Evolutionary conservation across 768 basidiomycete species (phyloP).

Genomic region (Collybiopsis confluens): DNA sequence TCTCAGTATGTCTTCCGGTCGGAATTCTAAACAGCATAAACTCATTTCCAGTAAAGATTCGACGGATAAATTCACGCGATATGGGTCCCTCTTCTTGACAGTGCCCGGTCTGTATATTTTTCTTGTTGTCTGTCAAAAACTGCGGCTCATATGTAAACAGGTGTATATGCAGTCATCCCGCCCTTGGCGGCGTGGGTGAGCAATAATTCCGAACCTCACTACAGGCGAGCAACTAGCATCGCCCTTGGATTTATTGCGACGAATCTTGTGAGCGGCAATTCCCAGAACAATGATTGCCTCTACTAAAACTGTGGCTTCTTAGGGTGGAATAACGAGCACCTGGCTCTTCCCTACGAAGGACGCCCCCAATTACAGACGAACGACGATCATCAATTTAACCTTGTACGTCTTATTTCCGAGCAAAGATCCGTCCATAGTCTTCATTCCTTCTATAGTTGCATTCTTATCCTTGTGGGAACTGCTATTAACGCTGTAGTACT

Average conservation of each 20-base stretch:
- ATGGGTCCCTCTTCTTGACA: slow-evolving; percentile 30
- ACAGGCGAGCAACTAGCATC: slow-evolving; percentile 30
- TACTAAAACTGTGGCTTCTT: neutral
- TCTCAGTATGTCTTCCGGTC: slow-evolving; percentile 18
- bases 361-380: slow-evolving; percentile 30
- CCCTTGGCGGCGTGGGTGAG: slow-evolving; percentile 30
- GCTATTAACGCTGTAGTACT: slow-evolving; percentile 24
- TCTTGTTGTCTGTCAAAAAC: neutral
- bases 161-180: slow-evolving; percentile 27
- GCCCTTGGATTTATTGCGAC: slow-evolving; percentile 31
- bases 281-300: neutral
- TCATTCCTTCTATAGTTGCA: slow-evolving; percentile 16
- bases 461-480: slow-evolving; percentile 20
- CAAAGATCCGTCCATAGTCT: neutral
- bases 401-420: slow-evolving; percentile 24
- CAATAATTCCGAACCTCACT: slow-evolving; percentile 34
- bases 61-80: slow-evolving; percentile 19
- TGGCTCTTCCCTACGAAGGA: slow-evolving; percentile 36
- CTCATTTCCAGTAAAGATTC: slow-evolving; percentile 14
- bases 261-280: slow-evolving; percentile 22
- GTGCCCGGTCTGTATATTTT: slow-evolving; percentile 15
- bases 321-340: slow-evolving; percentile 37
- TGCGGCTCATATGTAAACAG: slow-evolving; percentile 1
- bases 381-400: slow-evolving; percentile 30
- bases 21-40: neutral